Evolutionary conservation across 2,329 filamentous ascomycete genomes (phyloP).

Genomic region (Aspergillus tamarii): DNA sequence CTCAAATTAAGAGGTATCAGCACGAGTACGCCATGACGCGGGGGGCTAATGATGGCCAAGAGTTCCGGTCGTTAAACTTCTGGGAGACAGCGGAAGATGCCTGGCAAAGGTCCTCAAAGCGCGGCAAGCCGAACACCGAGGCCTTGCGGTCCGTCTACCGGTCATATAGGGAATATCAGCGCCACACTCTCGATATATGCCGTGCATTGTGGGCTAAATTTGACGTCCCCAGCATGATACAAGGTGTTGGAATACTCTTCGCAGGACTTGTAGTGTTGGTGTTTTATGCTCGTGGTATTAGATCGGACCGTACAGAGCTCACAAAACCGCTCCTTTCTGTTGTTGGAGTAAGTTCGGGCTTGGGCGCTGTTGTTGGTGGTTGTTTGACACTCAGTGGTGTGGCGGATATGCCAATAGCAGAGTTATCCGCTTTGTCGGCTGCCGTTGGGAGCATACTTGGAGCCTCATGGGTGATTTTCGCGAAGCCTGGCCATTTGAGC

Average conservation of each 20-base stretch:
- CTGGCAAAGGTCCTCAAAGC: slow-evolving; percentile 52
- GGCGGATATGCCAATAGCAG: slow-evolving; percentile 34
- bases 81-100: slow-evolving; percentile 64
- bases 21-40: slow-evolving; percentile 75
- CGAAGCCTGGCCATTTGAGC: slow-evolving; percentile 44
- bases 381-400: slow-evolving; percentile 26
- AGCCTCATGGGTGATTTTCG: slow-evolving; percentile 43
- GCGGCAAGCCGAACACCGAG: slow-evolving; percentile 38
- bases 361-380: slow-evolving; percentile 43
- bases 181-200: slow-evolving; percentile 76
- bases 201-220: slow-evolving; percentile 90
- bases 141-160: slow-evolving; percentile 51
- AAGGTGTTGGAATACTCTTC: slow-evolving; percentile 73
- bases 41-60: slow-evolving; percentile 65
- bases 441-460: slow-evolving; percentile 51
- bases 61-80: slow-evolving; percentile 58
- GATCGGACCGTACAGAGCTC: slow-evolving; percentile 57
- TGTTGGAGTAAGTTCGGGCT: slow-evolving; percentile 52
- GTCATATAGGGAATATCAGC: slow-evolving; percentile 74
- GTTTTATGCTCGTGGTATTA: slow-evolving; percentile 68
- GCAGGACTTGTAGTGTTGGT: slow-evolving; percentile 69
- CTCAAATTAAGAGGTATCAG: slow-evolving; percentile 89
- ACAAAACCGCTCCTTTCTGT: slow-evolving; percentile 56
- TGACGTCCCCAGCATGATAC: slow-evolving; percentile 81
- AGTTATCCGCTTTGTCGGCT: slow-evolving; percentile 43